Base-by-base conservation (phyloP, 805 yeast species). In the Blastobotrys terrestris region DNA sequence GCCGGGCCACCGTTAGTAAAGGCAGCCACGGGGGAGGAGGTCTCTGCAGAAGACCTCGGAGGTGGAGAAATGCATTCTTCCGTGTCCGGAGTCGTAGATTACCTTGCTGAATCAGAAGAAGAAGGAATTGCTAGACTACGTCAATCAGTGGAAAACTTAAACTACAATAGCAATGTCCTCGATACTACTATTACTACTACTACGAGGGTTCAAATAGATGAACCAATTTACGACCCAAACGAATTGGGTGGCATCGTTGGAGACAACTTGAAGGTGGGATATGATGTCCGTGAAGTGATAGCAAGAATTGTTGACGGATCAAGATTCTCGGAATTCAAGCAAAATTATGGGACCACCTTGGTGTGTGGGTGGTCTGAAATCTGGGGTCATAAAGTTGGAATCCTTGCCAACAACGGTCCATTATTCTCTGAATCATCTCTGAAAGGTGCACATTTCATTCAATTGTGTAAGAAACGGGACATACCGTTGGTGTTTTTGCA, bases 21-120 rank as follows among this genome's bases (percentile, higher is more conserved):
- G 58, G 68, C 68, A 14, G 68, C 68, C 31, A 65, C 68, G n/a
- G 68, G 68, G 5, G 68, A 65, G 51, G 65, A 62, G 39, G 63
- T 65, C 18, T 53, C 58, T 21, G 63, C 63, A 3, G 68, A 65
- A 45, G 67, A 64, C 21, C 55, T 65, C 3, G 68, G 68, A 8
- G 68, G 68, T 43, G 68, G 66, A 42, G 66, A 62, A 31, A 61
- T 65, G 67, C 68, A 65, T 50, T 57, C 68, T 19, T 49, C 58
- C 11, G 64, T 61, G 18, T 56, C 62, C 31, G 68, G 68, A 8
- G 68, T 65, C 14, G 64, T 61, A 3, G 68, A 65, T 54, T 62
- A 65, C 51, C 58, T 61, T 7, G 67, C 58, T 5, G 61, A 62
- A 31, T 51, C 62, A 8, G 68, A 65, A 53, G 59, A 63, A 48